A percentile compares a stretch with the other conserved stretches of the same genome.
Evolutionary conservation across 2,329 filamentous ascomycete genomes (phyloP).

Genomic region (Aureobasidium sp.): DNA sequence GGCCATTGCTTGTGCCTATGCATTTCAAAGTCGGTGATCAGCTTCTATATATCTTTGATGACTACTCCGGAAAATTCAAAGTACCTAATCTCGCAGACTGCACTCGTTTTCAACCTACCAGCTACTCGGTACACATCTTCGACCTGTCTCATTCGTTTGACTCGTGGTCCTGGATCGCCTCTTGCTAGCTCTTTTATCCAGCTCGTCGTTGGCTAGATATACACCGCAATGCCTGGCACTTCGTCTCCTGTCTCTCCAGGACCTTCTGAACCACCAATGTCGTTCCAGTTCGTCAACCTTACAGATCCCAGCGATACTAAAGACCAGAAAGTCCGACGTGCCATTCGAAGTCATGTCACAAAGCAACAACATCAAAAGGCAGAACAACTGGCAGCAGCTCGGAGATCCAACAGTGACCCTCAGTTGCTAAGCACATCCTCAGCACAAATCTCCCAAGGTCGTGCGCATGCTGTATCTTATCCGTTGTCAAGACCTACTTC

Average conservation of each 20-base stretch:
- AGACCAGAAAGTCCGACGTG: conserved; percentile 23
- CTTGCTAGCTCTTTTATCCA: background rate
- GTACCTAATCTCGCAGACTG: background rate
- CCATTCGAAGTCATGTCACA: conserved; percentile 30
- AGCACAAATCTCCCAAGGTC: background rate
- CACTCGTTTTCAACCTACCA: background rate
- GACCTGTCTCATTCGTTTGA: background rate
- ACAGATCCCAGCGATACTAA: conserved; percentile 27
- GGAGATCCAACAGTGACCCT: conserved; percentile 16
- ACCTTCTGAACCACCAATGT: conserved; percentile 1
- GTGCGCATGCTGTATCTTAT: conserved; percentile 16
- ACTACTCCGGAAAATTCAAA: background rate
- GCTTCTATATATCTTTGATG: conserved; percentile 2
- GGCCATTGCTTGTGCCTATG: background rate
- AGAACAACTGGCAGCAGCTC: conserved; percentile 20
- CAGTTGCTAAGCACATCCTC: background rate
- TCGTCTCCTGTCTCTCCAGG: background rate
- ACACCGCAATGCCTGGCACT: background rate
- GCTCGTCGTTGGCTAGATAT: background rate
- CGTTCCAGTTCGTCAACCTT: conserved; percentile 10
- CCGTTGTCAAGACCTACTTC: conserved; percentile 6
- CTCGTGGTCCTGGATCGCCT: background rate
- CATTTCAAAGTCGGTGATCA: background rate
- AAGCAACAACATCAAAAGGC: conserved; percentile 24
- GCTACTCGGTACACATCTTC: background rate